These are phyloP conservation scores for Monilinia polystroma DNA, from an alignment of 2,329 filamentous ascomycete genomes.

Conservation along the genomic window DNA sequence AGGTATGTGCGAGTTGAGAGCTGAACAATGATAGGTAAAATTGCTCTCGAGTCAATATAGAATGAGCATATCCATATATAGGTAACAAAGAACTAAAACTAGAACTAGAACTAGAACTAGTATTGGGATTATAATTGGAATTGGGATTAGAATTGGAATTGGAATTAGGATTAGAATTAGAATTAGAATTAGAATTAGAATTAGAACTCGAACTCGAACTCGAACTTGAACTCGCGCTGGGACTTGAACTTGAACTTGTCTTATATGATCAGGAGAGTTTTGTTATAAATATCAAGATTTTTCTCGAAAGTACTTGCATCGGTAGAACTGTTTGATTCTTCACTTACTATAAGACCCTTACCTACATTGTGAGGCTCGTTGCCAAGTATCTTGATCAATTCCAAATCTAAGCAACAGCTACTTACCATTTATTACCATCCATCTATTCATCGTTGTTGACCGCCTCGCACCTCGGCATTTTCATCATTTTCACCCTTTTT, in stretches of 20 bases:
- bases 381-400: not conserved
- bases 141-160: no score
- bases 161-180: no score
- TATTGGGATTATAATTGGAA: no score
- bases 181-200: no score
- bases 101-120: no score
- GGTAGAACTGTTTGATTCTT: not conserved
- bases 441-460: no score
- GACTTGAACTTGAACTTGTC: not conserved
- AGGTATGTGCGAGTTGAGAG: conserved; percentile 4
- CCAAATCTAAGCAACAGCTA: not conserved
- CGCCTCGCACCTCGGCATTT: no score
- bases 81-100: no score
- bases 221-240: no score
- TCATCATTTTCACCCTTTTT: no score
- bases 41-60: not conserved
- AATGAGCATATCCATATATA: not conserved
- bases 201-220: no score
- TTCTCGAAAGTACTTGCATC: not conserved
- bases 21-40: not conserved
- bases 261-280: not conserved
- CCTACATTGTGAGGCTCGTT: not conserved
- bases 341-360: not conserved
- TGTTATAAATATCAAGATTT: not conserved
- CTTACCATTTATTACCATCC: no score